Evolutionary conservation across 139 green algal genomes (phyloP).

Genomic region (Nannochloris sp.): DNA sequence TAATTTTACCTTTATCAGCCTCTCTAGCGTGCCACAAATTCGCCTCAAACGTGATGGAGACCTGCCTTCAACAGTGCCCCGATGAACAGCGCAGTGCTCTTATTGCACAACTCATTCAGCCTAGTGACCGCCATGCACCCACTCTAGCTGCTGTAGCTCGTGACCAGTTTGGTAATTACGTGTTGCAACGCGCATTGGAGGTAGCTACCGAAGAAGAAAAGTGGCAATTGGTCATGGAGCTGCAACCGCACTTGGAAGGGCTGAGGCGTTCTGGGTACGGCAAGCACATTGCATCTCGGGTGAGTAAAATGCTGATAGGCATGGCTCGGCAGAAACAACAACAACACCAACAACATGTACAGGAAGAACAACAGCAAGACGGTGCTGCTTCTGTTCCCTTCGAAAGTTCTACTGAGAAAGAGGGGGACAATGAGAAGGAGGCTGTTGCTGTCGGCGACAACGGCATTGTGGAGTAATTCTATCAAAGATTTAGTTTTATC

Average conservation of each 20-base stretch:
- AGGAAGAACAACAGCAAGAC: not conserved
- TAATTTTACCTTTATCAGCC: not conserved
- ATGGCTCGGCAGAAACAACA: not conserved
- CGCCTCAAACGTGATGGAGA: conserved; percentile 90
- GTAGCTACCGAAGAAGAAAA: conserved; percentile 66
- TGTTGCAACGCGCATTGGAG: conserved; percentile 82
- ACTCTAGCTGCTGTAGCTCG: conserved; percentile 6
- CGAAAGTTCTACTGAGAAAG: not conserved
- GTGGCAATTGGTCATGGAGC: conserved; percentile 55
- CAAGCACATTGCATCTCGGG: conserved; percentile 87
- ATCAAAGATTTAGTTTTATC: too few species aligned
- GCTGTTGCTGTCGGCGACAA: too few species aligned
- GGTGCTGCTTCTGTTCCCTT: not conserved
- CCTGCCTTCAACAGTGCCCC: conserved; percentile 66
- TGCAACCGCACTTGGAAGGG: conserved; percentile 62
- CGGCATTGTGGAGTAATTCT: too few species aligned
- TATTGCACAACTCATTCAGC: not conserved
- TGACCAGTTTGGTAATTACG: conserved; percentile 88
- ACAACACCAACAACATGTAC: not conserved
- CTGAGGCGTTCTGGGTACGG: conserved; percentile 84
- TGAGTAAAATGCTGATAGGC: conserved; percentile 76
- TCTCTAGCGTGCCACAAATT: conserved; percentile 77
- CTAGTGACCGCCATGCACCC: not conserved
- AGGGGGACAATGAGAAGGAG: not conserved
- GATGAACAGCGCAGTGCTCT: conserved; percentile 30